Base-by-base conservation (phyloP, 306 rosid species). In the Fagus sylvatica region DNA sequence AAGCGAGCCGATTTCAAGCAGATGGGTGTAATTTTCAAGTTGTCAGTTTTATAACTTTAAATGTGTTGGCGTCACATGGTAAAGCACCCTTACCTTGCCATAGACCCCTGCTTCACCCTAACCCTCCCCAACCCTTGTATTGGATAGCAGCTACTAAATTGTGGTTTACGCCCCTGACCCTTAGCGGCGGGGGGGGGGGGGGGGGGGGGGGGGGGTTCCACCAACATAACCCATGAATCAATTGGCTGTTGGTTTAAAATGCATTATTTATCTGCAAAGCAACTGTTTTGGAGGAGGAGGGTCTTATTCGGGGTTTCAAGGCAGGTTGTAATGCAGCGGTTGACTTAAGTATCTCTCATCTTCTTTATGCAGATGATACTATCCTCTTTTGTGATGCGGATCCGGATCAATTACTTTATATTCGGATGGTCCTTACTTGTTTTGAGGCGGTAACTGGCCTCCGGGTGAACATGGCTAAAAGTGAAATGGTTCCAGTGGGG, bases 141-240 rank as follows among this genome's bases (percentile, higher is more conserved):
- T 17, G 48, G 71, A 65, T 39, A 6, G 71, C 28, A 65, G 22
- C 42, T 39, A 65, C 40, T 65, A 65, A 36, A 39, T 65, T 8
- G 4, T 65, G 40, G 15, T 16, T 36, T n/a, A 61, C 4, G 68
- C 5, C 41, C 68, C 17, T 22, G 28, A 22, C 28, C 68, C 39
- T 61, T 33, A 61, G 67, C 32, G 39, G 34, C n/a, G 28, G 28
- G 28, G 28, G 0, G 40, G 34, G 40, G 28, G 28, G 28, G 28
- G 0, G 40, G 34, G 40, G 28, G 28, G 28, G 34, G 40, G 28
- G 28, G 28, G 28, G 0, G 40, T 61, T 61, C 67, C 41, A 61
- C 67, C 67, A 65, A 37, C 49, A 65, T 22, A 65, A 28, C 30
- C 71, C 71, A 39, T 65, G 48, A 65, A n/a, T 39, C 46, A 65